Base-by-base conservation (phyloP, 106 monocot genomes). In the Apostasia shenzhenica region DNA sequence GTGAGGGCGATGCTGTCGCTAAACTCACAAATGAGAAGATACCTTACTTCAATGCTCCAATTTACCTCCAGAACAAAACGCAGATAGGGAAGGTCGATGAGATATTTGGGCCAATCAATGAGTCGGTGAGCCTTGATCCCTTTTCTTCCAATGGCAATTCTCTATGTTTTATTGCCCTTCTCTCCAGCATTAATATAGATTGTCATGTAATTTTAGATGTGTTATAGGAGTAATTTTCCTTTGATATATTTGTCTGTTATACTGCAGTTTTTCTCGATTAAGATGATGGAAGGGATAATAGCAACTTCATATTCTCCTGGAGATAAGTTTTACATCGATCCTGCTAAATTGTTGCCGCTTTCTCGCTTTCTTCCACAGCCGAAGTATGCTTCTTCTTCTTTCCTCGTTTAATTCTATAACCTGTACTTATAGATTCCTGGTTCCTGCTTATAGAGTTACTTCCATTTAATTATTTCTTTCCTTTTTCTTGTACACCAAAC, bases 61-160 rank as follows among this genome's bases (percentile, higher is more conserved):
- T 92, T 41, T 97, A 92, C 60, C 75, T 92, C 6, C 84, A 89
- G 73, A 89, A 97, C 81, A 87, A 85, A 82, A 97, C 95, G 6
- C 86, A 89, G 86, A 97, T 92, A 14, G 95, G 95, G 26, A 92
- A 92, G 62, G 92, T 97, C 7, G 95, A 97, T 62, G 95, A 92
- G 81, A 92, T 97, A 41, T 89, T 97, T 67, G 92, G 95, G 8
- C 92, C 89, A 57, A 97, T 97, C 65, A 97, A 97, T 62, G 95
- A 97, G 85, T 84, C 92, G 9, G 95, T 92, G 66, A 84, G 95
- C 45, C 4, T 50, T 83, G 53, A 64, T 63, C 39, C 1, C 50
- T 63, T 45, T 2, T 9, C 39, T 44, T 7, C n/a, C 5, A 7
- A 43, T 26, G 39, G 2, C 41, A 54, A 5, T 67, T 55, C 14